A percentile compares a stretch with the other conserved stretches of the same genome.
phyloP scores from a whole-genome alignment of 768 basidiomycete species.

The Mycena vitilis region DNA sequence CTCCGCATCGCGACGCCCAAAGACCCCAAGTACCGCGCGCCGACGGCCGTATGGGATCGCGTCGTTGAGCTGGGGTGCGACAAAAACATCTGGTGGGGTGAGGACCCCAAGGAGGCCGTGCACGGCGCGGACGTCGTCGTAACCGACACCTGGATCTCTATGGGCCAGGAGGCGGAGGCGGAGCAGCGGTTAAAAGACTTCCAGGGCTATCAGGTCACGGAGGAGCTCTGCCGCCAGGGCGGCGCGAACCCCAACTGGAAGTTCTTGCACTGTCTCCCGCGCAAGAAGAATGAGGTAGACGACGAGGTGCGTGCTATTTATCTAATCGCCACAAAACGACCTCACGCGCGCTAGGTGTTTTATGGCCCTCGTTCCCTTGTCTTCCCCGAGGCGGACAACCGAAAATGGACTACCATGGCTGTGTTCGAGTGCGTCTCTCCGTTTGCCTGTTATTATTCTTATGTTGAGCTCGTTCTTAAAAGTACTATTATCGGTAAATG shows the following conservation, averaged over 20 bases:
- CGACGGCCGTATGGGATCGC: slow-evolving; percentile 81
- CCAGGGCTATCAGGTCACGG: slow-evolving; percentile 93
- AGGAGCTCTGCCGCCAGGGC: slow-evolving; percentile 81
- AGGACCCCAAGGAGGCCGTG: slow-evolving; percentile 88
- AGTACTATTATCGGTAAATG: slow-evolving; percentile 60
- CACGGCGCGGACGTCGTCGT: slow-evolving; percentile 92
- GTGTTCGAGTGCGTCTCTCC: slow-evolving; percentile 78
- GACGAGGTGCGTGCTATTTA: slow-evolving; percentile 76
- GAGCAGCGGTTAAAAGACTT: slow-evolving; percentile 88
- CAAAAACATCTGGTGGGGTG: slow-evolving; percentile 77
- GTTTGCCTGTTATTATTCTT: slow-evolving; percentile 5
- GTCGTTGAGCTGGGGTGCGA: slow-evolving; percentile 83
- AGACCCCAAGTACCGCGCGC: slow-evolving; percentile 70
- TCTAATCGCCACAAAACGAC: neutral
- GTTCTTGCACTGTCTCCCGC: slow-evolving; percentile 96
- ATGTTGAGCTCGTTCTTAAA: neutral
- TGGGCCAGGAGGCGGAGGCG: slow-evolving; percentile 98
- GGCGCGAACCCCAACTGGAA: slow-evolving; percentile 91
- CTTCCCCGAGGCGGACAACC: slow-evolving; percentile 95
- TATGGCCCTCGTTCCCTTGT: slow-evolving; percentile 93
- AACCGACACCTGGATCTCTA: slow-evolving; percentile 99
- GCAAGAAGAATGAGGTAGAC: slow-evolving; percentile 94
- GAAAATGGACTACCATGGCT: slow-evolving; percentile 97
- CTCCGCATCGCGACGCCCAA: slow-evolving; percentile 87
- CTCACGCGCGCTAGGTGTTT: slow-evolving; percentile 70